These are phyloP conservation scores for Lachancea fermentati DNA, from an alignment of 805 yeast species.

Conservation along the genomic window DNA sequence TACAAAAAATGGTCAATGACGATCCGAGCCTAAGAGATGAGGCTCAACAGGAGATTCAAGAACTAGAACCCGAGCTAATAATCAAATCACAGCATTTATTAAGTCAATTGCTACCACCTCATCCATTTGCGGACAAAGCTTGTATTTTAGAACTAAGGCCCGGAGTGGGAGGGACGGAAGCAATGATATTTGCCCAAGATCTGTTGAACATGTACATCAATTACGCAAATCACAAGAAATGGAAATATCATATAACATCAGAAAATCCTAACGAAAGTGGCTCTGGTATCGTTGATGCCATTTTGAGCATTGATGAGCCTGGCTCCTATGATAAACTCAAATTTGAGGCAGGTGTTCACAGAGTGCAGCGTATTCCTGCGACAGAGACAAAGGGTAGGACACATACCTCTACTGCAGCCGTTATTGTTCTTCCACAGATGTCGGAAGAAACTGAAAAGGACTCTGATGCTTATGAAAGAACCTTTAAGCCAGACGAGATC, in stretches of 20 bases:
- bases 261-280: conserved; percentile 52
- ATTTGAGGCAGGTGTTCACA: conserved; percentile 90
- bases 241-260: conserved; percentile 63
- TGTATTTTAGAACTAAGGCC: conserved; percentile 85
- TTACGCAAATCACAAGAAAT: conserved; percentile 56
- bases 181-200: conserved; percentile 79
- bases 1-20: conserved; percentile 29
- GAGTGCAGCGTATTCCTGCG: conserved; percentile 90
- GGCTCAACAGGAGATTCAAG: conserved; percentile 55
- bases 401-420: conserved; percentile 95
- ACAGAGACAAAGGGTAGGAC: conserved; percentile 92
- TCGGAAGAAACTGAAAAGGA: conserved; percentile 47
- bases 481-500: conserved; percentile 80
- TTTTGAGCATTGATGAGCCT: conserved; percentile 63
- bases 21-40: conserved; percentile 42
- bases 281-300: conserved; percentile 70
- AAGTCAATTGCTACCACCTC: conserved; percentile 62
- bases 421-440: conserved; percentile 83
- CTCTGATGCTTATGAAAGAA: conserved; percentile 52
- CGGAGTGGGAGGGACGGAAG: conserved; percentile 95
- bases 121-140: conserved; percentile 68
- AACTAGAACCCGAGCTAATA: conserved; percentile 40
- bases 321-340: conserved; percentile 72
- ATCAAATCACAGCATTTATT: conserved; percentile 44
- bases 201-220: conserved; percentile 74